Evolutionary conservation across 2,329 filamentous ascomycete genomes (phyloP).

Genomic region (Cadophora sp.): DNA sequence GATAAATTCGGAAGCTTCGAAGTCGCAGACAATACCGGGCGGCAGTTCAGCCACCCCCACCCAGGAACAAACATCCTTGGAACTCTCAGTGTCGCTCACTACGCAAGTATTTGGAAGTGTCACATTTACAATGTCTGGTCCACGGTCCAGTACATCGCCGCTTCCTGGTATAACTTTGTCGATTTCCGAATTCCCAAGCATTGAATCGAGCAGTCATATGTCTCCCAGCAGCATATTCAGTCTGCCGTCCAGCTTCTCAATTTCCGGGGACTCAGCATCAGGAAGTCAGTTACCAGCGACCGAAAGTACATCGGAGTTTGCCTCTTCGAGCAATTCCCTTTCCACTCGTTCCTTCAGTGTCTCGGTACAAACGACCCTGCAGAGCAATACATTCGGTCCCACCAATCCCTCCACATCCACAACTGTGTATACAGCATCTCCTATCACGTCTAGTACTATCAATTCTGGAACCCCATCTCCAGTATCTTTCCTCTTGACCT

Average conservation of each 20-base stretch:
- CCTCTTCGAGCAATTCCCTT: not conserved
- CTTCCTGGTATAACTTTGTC: not conserved
- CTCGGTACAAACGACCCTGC: not conserved
- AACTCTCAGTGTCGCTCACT: not conserved
- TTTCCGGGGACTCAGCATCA: not conserved
- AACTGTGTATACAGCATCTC: not conserved
- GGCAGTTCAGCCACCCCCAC: not conserved
- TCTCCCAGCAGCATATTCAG: not conserved
- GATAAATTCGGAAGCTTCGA: not conserved
- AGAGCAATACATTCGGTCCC: not conserved
- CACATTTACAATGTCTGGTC: not conserved
- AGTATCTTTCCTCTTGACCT: not conserved
- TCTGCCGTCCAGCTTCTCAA: not conserved
- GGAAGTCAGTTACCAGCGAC: not conserved
- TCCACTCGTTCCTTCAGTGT: not conserved
- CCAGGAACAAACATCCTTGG: not conserved
- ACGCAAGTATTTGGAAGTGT: slow-evolving; percentile 2
- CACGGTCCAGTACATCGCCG: not conserved
- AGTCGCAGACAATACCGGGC: not conserved
- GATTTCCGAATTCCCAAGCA: not conserved
- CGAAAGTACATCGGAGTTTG: not conserved
- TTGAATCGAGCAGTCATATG: not conserved
- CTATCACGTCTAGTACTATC: not conserved
- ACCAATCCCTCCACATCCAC: not conserved
- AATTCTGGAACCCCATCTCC: not conserved